phyloP scores from a whole-genome alignment of 2,329 filamentous ascomycete species.

The Gaeumannomyces sp. region DNA sequence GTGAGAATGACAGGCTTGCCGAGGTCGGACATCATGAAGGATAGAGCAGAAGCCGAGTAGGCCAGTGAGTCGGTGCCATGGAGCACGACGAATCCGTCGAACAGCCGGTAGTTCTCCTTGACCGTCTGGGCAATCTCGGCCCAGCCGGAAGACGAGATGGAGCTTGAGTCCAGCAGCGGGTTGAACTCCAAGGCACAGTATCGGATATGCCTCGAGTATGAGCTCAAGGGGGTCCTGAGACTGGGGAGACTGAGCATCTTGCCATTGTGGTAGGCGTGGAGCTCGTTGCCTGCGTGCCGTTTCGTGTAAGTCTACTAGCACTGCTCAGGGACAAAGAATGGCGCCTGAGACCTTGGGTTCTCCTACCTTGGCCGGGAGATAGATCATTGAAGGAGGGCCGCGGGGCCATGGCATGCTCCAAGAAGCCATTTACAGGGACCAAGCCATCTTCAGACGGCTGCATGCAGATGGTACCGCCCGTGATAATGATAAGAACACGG shows the following conservation, averaged over 20 bases:
- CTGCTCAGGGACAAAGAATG: no score
- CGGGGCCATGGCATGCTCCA: constrained; percentile 75
- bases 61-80: constrained; percentile 87
- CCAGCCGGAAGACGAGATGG: constrained; percentile 82
- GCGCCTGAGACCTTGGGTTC: not conserved
- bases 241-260: constrained; percentile 51
- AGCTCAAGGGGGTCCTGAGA: constrained; percentile 71
- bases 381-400: constrained; percentile 81
- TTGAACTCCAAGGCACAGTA: constrained; percentile 82
- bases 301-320: not conserved
- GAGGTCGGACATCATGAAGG: constrained; percentile 87
- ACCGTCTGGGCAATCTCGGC: constrained; percentile 76
- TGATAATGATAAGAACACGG: constrained; percentile 83
- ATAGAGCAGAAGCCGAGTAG: constrained; percentile 84
- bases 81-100: constrained; percentile 85
- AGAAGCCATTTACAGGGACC: constrained; percentile 72
- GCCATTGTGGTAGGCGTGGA: constrained; percentile 47
- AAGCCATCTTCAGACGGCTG: constrained; percentile 72
- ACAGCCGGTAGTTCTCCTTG: constrained; percentile 77
- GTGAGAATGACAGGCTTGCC: constrained; percentile 90
- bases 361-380: constrained; percentile 25
- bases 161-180: constrained; percentile 80
- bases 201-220: constrained; percentile 73
- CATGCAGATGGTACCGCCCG: constrained; percentile 90
- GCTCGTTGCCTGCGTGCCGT: constrained; percentile 29